Base-by-base conservation (phyloP, 768 basidiomycete genomes). In the Suillus subaureus region DNA sequence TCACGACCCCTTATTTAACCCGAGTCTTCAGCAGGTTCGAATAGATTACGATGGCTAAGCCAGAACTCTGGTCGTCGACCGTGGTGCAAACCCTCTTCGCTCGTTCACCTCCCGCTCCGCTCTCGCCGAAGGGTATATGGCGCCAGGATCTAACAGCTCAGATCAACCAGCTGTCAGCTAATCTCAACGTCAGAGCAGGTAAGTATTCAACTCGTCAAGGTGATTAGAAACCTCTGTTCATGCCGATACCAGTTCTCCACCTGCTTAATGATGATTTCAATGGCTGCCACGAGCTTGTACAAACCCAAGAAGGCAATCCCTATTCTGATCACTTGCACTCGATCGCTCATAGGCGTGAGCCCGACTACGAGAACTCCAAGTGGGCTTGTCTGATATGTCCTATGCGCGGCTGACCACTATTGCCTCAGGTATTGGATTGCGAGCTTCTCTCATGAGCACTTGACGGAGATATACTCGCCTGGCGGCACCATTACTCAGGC, bases 281-380 rank as follows among this genome's bases (percentile, higher is more conserved):
- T 11, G 64, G 64, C 13, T 71, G 66, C 26, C 71, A 73, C 37
- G 63, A 57, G 28, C 72, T 71, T 39, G 61, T 63, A 45, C 72
- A 71, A 15, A 55, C 70, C 26, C 69, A 61, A 11, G 70, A 70
- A 43, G 71, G 73, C 5, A 51, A 71, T 42, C 65, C 66, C 6
- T 73, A 73, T 58, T 39, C 67, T 42, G 69, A 73, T 40, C 71
- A 73, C 54, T 43, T 71, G 40, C 66, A 74, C 37, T 65, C 68
- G 28, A 71, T 73, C 39, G 67, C 66, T 31, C 71, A 74, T 52
- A 68, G 69, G 58, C 67, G 73, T 23, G 73, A 73, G 49, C 71
- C 73, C 26, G 69, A 74, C 35, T 71, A 73, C 33, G n/a, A 33
- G 51, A 66, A 64, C 31, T 63, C 64, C 61, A 69, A 58, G 67